Conservation (phyloP, 768 basidiomycete genomes). For the Phanerochaete carnosa region DNA sequence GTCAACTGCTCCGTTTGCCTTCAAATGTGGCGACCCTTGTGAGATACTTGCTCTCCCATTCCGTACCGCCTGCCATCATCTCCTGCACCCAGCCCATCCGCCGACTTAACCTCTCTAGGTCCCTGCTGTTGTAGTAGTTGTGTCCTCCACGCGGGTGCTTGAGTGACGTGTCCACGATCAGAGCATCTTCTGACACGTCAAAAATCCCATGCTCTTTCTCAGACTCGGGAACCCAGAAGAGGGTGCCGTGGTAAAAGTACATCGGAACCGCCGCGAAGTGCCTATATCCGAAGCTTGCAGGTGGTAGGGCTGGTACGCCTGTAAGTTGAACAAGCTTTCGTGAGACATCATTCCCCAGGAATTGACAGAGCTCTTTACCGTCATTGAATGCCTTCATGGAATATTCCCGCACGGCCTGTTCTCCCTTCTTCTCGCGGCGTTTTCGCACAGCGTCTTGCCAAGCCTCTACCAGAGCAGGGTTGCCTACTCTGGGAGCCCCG, state of each 20-base stretch:
- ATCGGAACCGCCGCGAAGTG: constrained; percentile 48
- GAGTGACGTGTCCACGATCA: constrained; percentile 12
- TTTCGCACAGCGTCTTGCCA: constrained; percentile 37
- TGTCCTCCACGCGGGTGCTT: constrained; percentile 54
- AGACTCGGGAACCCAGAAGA: constrained; percentile 44
- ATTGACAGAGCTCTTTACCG: constrained; percentile 31
- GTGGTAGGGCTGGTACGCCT: constrained; percentile 62
- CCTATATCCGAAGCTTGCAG: constrained; percentile 45
- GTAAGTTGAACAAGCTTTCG: background rate
- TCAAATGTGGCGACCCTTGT: constrained; percentile 8
- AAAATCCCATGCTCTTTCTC: constrained; percentile 49
- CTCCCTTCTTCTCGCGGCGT: constrained; percentile 34
- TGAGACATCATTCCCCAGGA: constrained; percentile 2
- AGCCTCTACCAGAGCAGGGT: constrained; percentile 36
- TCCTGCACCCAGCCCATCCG: constrained; percentile 42
- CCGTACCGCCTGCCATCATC: constrained; percentile 28
- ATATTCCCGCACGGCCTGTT: constrained; percentile 40
- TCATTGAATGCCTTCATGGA: constrained; percentile 55
- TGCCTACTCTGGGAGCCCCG: constrained; percentile 50
- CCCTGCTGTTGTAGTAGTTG: constrained; percentile 58
- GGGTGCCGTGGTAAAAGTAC: constrained; percentile 44
- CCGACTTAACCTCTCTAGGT: constrained; percentile 44
- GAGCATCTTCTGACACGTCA: constrained; percentile 18
- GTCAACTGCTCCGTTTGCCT: background rate
- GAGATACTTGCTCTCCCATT: constrained; percentile 37